Conservation (phyloP, 441 rosid genomes). For the Viola pubescens region DNA sequence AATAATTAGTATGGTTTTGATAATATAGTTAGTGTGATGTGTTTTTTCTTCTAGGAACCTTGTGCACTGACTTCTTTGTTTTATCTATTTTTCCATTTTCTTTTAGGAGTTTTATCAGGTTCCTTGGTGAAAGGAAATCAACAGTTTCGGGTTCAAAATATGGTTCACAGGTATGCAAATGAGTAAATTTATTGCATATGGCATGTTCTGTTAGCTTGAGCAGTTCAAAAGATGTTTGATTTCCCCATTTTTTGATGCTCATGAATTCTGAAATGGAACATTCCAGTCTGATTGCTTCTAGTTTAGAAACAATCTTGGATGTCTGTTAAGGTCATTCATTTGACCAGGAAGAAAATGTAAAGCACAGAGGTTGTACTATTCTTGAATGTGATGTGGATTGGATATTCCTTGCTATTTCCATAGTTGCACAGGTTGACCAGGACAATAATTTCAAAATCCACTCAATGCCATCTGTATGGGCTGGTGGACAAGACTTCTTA, state of each 20-base stretch:
- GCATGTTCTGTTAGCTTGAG: background rate
- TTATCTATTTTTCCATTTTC: constrained; percentile 11
- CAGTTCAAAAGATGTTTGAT: background rate
- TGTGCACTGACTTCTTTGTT: constrained; percentile 5
- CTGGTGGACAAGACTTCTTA: background rate
- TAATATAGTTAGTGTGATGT: background rate
- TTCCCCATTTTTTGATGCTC: no score
- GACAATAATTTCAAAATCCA: background rate
- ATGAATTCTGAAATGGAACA: background rate
- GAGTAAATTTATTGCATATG: background rate
- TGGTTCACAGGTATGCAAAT: constrained; percentile 68
- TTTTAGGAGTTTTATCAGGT: constrained; percentile 72
- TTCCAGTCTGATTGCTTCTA: background rate
- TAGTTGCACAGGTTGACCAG: no score
- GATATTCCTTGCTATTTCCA: no score
- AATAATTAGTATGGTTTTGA: background rate
- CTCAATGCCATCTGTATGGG: background rate
- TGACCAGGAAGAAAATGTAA: no score
- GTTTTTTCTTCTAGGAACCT: constrained; percentile 3
- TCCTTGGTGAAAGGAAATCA: constrained; percentile 74
- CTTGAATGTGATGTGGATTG: no score
- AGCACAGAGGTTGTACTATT: no score
- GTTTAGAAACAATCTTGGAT: background rate
- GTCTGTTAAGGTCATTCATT: background rate
- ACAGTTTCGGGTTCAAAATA: constrained; percentile 59